Base-by-base conservation (phyloP, 169 alveolate genomes). In the Fabrea salina region DNA sequence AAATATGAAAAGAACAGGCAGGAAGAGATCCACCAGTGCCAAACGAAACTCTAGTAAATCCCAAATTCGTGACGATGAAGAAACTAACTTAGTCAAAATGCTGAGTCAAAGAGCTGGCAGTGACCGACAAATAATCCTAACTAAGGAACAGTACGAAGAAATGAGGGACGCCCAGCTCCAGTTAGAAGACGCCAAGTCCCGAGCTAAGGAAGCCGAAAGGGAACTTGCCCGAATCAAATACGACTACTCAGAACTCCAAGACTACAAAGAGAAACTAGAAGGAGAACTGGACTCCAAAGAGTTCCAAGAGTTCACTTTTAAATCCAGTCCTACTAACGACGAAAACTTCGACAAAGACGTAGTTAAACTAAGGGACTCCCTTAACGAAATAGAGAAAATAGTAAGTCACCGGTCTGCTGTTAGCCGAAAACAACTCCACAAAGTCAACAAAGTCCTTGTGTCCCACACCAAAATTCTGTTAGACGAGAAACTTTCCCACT, bases 21-120 rank as follows among this genome's bases (percentile, higher is more conserved):
- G 71, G 2, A 58, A 33, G 71, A 27, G 71, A 27, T 58, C 71
- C n/a, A 58, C 71, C n/a, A 30, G 49, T 35, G 44, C 37, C 37
- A 58, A 58, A 33, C 22, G 33, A 58, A 37, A 43, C 25, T 27
- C 47, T 27, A 58, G 71, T 22, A 25, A n/a, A 30, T 58, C 71
- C 25, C 25, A 58, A 58, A 16, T 11, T 44, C 11, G 53, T 11
- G 44, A 58, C 3, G 22, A 27, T 22, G 71, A 58, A 3, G 71
- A 58, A 30, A 25, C 22, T 25, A 58, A 25, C 37, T 35, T 58
- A 6, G 71, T 58, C 25, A 27, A 33, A 27, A 58, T 58, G 43
- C 71, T 58, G 32, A 33, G 32, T 33, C 19, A 58, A 33, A 27
- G 71, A 30, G 71, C 71, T 1, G 44, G n/a, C 19, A 58, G 44